Conservation (phyloP, 192 early-diverging fungal genomes). For the Rhizoclosmatium globosum region DNA sequence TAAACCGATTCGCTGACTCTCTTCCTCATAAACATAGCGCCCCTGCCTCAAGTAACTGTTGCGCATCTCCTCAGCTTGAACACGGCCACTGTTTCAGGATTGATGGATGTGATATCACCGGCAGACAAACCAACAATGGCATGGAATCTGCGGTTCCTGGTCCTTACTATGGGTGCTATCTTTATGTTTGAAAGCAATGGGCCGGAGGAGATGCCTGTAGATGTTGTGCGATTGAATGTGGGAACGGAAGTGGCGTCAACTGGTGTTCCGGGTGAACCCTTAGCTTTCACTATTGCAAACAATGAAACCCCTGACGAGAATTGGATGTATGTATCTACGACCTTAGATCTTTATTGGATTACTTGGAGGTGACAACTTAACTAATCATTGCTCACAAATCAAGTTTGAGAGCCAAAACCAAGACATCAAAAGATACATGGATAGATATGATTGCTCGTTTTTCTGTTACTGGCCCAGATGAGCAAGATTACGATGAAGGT, state of each 20-base stretch:
- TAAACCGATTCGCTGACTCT: too few species aligned
- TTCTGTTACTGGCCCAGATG: background rate
- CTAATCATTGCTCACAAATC: background rate
- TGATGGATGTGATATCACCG: background rate
- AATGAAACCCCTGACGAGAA: too few species aligned
- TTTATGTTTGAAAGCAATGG: background rate
- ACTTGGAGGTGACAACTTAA: too few species aligned
- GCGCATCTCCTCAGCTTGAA: too few species aligned
- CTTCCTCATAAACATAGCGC: too few species aligned
- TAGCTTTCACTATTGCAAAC: too few species aligned
- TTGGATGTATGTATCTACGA: too few species aligned
- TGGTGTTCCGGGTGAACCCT: too few species aligned
- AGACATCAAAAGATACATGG: slow-evolving; percentile 3
- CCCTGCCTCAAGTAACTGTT: too few species aligned
- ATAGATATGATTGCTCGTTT: background rate
- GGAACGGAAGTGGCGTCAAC: too few species aligned
- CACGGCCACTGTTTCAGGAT: background rate
- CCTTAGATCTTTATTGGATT: too few species aligned
- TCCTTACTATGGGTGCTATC: background rate
- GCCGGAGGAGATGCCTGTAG: background rate
- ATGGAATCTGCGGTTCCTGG: background rate
- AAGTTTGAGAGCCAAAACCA: background rate
- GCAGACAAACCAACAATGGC: background rate
- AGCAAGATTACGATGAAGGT: background rate
- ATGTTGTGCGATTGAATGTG: too few species aligned